Base-by-base conservation (phyloP, 495 filamentous ascomycete genomes). In the Hyaloscypha variabilis region DNA sequence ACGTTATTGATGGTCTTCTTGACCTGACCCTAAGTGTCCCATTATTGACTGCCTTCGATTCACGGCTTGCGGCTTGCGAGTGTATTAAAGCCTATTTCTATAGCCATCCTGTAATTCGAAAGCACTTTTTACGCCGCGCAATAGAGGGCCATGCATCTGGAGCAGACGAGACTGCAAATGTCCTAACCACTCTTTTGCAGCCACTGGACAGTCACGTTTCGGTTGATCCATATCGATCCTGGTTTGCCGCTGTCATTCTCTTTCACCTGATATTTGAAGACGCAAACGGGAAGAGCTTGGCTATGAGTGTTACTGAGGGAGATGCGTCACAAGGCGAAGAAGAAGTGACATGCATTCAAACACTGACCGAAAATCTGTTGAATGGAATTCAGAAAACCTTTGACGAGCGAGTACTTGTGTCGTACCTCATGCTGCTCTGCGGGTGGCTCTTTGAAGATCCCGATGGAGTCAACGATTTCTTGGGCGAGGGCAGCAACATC, bases 371-470 rank as follows among this genome's bases (percentile, higher is more conserved):
- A 6, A 93, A 97, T 67, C 82, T 99, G 8, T 86, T 97, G 36
- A 86, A 84, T 65, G 89, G 83, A 21, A 78, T 93, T 64, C 89
- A 91, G 72, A 85, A 87, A 60, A 83, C 83, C 11, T 89, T 92
- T 30, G 96, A 98, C 72, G 87, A 93, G 62, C 83, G 94, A 58
- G 85, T 96, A 62, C 84, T 88, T 10, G 84, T 96, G 56, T 96
- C 90, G 21, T 97, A 97, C 72, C 76, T 97, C 49, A 97, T 97
- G 91, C 76, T 98, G 17, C 82, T 99, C n/a, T 90, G 90, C 63
- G 89, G 91, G 36, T 97, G 93, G 91, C 80, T 99, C 19, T 99
- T 91, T 72, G 95, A 98, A 67, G 93, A 97, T 69, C 87, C 91
- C 3, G 89, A 92, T 70, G 95, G 88, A 2, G 93, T 97, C 5